A percentile compares a stretch with the other conserved stretches of the same genome.
Evolutionary conservation across 225 moss, liverwort and hornwort species (phyloP).

Genomic region (Physcomitrellopsis africana): DNA sequence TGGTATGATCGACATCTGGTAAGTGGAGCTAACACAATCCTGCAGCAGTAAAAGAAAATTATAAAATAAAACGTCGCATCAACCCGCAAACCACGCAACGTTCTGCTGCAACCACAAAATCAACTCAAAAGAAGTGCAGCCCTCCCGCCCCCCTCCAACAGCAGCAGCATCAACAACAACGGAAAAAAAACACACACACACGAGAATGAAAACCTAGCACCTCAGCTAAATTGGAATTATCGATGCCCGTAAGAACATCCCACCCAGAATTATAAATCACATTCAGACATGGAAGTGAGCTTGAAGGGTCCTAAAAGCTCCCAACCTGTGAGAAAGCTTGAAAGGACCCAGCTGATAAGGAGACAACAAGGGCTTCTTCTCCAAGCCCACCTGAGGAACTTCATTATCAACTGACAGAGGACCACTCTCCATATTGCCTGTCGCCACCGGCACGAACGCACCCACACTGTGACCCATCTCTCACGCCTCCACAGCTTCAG

Average conservation of each 20-base stretch:
- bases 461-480: conserved; percentile 43
- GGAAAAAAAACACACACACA: no score
- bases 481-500: no score
- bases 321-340: conserved; percentile 45
- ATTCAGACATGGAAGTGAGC: no score
- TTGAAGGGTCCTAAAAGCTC: not conserved
- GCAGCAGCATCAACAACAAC: no score
- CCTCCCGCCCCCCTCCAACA: no score
- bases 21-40: conserved; percentile 62
- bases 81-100: not conserved
- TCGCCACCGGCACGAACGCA: conserved; percentile 20
- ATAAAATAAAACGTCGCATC: not conserved
- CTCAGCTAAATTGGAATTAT: no score
- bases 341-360: conserved; percentile 49
- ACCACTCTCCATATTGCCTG: not conserved
- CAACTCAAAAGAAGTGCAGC: no score
- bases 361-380: conserved; percentile 37
- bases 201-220: no score
- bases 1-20: conserved; percentile 56
- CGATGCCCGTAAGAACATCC: no score
- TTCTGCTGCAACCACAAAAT: no score
- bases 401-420: not conserved
- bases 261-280: no score
- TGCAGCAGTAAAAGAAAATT: conserved; percentile 8
- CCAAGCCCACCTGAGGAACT: conserved; percentile 24